Evolutionary conservation across 1,284 basidiomycete genomes (phyloP), one percentile per base, ranked within the genome.

Genomic region (Dichomitus squalens): DNA sequence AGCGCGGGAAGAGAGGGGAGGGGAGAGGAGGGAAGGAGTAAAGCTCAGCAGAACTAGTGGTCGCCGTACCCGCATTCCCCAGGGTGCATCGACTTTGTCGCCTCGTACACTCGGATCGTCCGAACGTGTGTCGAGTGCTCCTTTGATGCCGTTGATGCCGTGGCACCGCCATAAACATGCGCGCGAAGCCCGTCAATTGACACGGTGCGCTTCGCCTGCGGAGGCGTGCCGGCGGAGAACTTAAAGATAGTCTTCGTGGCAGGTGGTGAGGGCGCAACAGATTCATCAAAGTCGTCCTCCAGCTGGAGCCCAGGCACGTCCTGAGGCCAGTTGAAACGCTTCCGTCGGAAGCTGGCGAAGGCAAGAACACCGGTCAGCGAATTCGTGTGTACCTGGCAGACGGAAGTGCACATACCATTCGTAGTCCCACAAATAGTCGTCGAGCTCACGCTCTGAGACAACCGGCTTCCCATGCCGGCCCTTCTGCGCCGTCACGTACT

Each of bases 361-460:
- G 38, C 8, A 43, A 1, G 29, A 5, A 12, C 11, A 25, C 16
- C 7, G 8, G 25, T 49, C 2, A 59, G 50, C 21, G 11, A 35
- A 16, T 3, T 9, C 18, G 4, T 14, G 34, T 9, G 20, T 12
- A 25, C 1, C 6, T 4, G 9, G 21, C 1, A 11, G 16, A 14
- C n/a, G 20, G 23, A 47, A 52, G 38, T 55, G 53, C 43, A 56
- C 83, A 57, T 70, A 88, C 88, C 80, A 79, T 60, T 89, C 86
- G 64, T 90, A 91, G 38, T 84, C 79, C 84, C 85, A 89, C 11
- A 90, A 64, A 11, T 76, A 69, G 31, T 85, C 79, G 14, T 80
- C 75, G 41, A 88, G 76, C 58, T 79, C 76, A 14, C 75, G 69
- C 4, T 80, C 77, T 18, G 69, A 70, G 4, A 81, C 64, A 18